These are phyloP conservation scores for Penicillium sp. DNA, from an alignment of 2,329 filamentous ascomycete species.

Conservation along the genomic window DNA sequence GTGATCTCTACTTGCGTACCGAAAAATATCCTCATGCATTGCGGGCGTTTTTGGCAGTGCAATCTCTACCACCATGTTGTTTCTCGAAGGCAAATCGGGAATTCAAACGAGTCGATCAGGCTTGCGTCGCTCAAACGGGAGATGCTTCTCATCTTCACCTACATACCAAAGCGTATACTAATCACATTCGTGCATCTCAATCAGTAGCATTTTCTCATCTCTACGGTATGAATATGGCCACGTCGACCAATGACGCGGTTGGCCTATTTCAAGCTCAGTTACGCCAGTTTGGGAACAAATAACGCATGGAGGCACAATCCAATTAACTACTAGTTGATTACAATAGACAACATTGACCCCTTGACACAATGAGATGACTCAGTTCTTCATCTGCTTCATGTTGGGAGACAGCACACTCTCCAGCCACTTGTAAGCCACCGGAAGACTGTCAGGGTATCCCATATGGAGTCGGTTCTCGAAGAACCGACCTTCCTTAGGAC, in stretches of 20 bases:
- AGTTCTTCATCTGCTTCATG: constrained; percentile 24
- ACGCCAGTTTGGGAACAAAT: too few species aligned
- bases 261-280: too few species aligned
- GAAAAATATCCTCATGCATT: constrained; percentile 26
- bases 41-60: constrained; percentile 27
- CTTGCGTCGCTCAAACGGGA: neutral
- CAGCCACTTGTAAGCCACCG: constrained; percentile 39
- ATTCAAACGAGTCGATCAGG: neutral
- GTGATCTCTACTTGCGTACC: constrained; percentile 2
- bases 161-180: neutral
- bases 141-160: neutral
- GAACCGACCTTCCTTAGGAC: constrained; percentile 62
- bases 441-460: constrained; percentile 57
- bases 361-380: neutral
- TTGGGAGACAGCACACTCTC: constrained; percentile 29
- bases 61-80: constrained; percentile 13
- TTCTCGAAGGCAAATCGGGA: neutral
- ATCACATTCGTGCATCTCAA: neutral
- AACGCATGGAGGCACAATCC: neutral
- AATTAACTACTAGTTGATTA: neutral
- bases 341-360: neutral
- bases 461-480: constrained; percentile 61
- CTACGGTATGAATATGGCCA: neutral
- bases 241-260: too few species aligned
- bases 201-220: neutral